Evolutionary conservation across 768 basidiomycete genomes (phyloP).

Genomic region (Suillus plorans): DNA sequence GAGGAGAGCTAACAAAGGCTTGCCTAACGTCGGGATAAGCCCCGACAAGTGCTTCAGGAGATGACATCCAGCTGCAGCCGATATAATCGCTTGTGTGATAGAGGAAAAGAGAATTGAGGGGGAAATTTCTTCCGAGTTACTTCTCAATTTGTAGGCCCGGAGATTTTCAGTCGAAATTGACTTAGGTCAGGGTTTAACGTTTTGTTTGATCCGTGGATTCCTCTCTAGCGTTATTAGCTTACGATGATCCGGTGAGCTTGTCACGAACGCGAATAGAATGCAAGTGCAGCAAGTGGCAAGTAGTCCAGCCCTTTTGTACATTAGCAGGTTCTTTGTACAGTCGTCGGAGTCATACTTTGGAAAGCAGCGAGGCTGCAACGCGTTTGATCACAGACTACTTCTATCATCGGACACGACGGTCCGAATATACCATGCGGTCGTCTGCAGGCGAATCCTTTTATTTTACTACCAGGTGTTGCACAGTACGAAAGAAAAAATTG

Average conservation of each 20-base stretch:
- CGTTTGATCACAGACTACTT: not conserved
- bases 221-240: not conserved
- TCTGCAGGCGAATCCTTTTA: too few species aligned
- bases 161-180: not conserved
- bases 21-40: not conserved
- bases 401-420: too few species aligned
- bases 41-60: not conserved
- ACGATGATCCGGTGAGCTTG: not conserved
- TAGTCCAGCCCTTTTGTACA: not conserved
- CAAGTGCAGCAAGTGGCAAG: not conserved
- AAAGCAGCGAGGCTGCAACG: constrained; percentile 1
- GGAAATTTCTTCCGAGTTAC: not conserved
- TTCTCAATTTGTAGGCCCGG: not conserved
- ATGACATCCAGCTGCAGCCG: not conserved
- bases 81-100: not conserved
- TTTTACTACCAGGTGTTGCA: too few species aligned
- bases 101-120: not conserved
- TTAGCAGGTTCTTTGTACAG: not conserved
- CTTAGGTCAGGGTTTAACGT: not conserved
- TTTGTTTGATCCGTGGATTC: not conserved
- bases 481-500: too few species aligned
- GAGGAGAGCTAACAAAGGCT: not conserved
- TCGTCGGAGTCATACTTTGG: not conserved
- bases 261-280: not conserved
- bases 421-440: too few species aligned